These are phyloP conservation scores for Rubia tinctorum DNA, from an alignment of 305 asterid species.

Conservation along the genomic window DNA sequence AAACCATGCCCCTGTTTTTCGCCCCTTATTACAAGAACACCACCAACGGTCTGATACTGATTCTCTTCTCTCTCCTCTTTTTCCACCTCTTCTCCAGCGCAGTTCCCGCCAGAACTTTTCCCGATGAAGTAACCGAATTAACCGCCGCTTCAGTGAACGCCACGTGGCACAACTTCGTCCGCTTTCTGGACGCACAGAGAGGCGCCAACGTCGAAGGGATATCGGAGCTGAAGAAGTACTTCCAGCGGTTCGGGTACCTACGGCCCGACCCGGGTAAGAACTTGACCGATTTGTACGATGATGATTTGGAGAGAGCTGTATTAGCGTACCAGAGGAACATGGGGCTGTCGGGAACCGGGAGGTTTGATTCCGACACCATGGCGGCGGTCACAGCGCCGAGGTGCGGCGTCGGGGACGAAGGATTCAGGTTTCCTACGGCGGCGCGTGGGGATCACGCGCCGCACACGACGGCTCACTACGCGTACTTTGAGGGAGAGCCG, in stretches of 20 bases:
- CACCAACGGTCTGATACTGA: background rate
- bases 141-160: slow-evolving; percentile 24
- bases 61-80: slow-evolving; percentile 20
- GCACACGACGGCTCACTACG: slow-evolving; percentile 41
- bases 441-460: background rate
- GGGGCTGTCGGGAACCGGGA: slow-evolving; percentile 54
- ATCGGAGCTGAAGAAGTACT: slow-evolving; percentile 75
- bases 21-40: slow-evolving; percentile 25
- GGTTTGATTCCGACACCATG: slow-evolving; percentile 52
- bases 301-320: slow-evolving; percentile 49
- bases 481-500: slow-evolving; percentile 55
- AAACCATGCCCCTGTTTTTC: slow-evolving; percentile 44
- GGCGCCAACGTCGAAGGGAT: slow-evolving; percentile 59
- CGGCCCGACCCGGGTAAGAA: slow-evolving; percentile 12
- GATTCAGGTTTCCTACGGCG: background rate
- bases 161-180: slow-evolving; percentile 60
- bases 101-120: slow-evolving; percentile 46
- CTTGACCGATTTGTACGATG: slow-evolving; percentile 54
- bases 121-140: slow-evolving; percentile 26
- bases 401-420: slow-evolving; percentile 54
- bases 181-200: slow-evolving; percentile 54
- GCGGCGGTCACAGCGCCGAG: slow-evolving; percentile 49
- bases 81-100: slow-evolving; percentile 18
- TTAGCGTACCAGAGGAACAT: slow-evolving; percentile 47
- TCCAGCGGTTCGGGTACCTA: slow-evolving; percentile 73